These are phyloP conservation scores for Crithidia mellificae DNA, from an alignment of 208 protist genomes.

Conservation along the genomic window DNA sequence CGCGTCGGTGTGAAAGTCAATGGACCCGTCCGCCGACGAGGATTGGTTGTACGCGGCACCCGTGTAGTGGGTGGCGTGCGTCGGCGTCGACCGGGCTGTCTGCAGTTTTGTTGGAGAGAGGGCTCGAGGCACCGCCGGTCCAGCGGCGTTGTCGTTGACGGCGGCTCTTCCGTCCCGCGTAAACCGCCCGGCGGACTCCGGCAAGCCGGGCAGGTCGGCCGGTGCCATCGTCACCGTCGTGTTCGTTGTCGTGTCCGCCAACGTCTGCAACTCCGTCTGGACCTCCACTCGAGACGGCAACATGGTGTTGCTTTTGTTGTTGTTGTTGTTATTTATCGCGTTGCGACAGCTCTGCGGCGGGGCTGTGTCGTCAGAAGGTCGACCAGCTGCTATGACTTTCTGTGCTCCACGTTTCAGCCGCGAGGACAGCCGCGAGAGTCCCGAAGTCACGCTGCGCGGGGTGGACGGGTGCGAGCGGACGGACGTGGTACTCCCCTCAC, in stretches of 20 bases:
- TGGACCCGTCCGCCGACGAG: constrained; percentile 12
- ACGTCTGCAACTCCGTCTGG: neutral
- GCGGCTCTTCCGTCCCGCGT: neutral
- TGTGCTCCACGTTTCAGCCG: constrained; percentile 14
- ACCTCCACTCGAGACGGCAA: neutral
- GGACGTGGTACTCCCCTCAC: neutral
- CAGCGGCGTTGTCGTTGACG: too few species aligned
- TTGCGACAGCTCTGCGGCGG: too few species aligned
- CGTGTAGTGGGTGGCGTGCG: too few species aligned
- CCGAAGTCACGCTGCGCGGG: constrained; percentile 13
- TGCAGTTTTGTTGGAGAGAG: neutral
- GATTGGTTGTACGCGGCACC: neutral
- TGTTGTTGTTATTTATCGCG: neutral
- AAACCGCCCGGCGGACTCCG: neutral
- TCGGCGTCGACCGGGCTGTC: neutral
- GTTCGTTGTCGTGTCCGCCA: neutral
- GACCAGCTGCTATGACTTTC: neutral
- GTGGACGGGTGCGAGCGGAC: constrained; percentile 13
- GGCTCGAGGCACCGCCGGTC: neutral
- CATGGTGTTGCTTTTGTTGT: neutral
- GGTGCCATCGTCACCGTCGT: constrained; percentile 1
- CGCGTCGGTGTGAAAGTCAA: constrained; percentile 14
- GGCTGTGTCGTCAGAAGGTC: neutral
- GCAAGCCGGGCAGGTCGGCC: neutral
- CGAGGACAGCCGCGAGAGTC: constrained; percentile 22